Conservation (phyloP, 306 rosid genomes). For the Prunus kanzakura region DNA sequence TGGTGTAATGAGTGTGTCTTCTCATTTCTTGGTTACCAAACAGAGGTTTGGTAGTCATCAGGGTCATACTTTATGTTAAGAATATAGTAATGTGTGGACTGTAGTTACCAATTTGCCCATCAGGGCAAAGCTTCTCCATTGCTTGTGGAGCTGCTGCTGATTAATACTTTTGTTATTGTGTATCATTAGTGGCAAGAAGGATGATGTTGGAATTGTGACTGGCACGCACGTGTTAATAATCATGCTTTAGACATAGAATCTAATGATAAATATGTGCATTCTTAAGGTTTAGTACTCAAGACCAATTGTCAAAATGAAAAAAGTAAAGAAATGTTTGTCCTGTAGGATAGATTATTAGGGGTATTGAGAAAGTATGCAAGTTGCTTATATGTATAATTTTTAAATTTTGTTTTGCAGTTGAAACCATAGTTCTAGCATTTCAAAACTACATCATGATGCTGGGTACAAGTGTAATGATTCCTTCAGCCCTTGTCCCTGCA, state of each 20-base stretch:
- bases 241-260: slow-evolving; percentile 4
- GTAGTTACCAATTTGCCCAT: slow-evolving; percentile 17
- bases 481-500: slow-evolving; percentile 70
- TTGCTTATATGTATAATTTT: background rate
- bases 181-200: background rate
- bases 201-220: background rate
- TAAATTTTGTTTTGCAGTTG: slow-evolving; percentile 57
- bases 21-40: slow-evolving; percentile 4
- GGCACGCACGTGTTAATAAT: background rate
- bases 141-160: slow-evolving; percentile 4
- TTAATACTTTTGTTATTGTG: background rate
- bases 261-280: background rate
- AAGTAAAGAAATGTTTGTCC: background rate
- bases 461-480: slow-evolving; percentile 95
- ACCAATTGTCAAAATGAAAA: background rate
- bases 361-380: background rate
- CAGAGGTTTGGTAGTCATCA: background rate
- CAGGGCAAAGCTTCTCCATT: slow-evolving; percentile 14
- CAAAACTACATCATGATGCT: slow-evolving; percentile 95
- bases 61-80: background rate
- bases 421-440: slow-evolving; percentile 82
- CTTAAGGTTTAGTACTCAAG: background rate
- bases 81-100: slow-evolving; percentile 21
- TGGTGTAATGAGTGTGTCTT: slow-evolving; percentile 12
- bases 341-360: background rate